phyloP scores from a whole-genome alignment of 73 alveolate genomes.

The Uronychia setigera region DNA sequence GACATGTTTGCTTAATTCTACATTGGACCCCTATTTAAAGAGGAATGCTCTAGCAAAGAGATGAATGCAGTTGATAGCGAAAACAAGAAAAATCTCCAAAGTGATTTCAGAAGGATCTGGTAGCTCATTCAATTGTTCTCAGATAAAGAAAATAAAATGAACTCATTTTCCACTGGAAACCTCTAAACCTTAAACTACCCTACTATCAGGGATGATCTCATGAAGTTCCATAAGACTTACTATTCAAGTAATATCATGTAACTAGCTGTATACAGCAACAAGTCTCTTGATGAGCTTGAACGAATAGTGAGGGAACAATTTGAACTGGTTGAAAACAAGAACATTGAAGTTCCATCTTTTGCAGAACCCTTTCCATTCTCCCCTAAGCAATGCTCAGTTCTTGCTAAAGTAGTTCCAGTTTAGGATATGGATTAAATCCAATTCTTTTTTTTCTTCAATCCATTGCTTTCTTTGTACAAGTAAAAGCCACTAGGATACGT shows the following conservation, averaged over 20 bases:
- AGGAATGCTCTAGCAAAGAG: conserved; percentile 72
- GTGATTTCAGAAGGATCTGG: conserved; percentile 68
- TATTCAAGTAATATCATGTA: conserved; percentile 70
- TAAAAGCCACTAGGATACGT: conserved; percentile 64
- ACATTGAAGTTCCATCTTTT: conserved; percentile 50
- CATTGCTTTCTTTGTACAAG: conserved; percentile 26
- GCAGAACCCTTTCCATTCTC: conserved; percentile 53
- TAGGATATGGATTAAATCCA: conserved; percentile 51
- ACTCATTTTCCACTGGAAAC: conserved; percentile 72
- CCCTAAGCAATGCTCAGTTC: conserved; percentile 47
- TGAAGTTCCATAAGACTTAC: conserved; percentile 60
- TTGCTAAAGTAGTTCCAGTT: conserved; percentile 63
- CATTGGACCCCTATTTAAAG: conserved; percentile 70
- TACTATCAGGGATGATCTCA: conserved; percentile 57
- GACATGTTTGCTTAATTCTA: conserved; percentile 84
- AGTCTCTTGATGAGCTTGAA: conserved; percentile 57
- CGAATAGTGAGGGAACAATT: conserved; percentile 50
- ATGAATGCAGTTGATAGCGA: conserved; percentile 89
- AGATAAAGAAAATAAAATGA: conserved; percentile 53
- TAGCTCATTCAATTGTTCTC: conserved; percentile 53
- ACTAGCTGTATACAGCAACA: conserved; percentile 61
- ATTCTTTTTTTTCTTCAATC: conserved; percentile 26
- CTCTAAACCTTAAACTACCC: conserved; percentile 44
- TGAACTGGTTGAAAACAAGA: conserved; percentile 54
- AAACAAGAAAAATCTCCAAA: conserved; percentile 65